A percentile compares a stretch with the other conserved stretches of the same genome.
phyloP scores from a whole-genome alignment of 2,329 filamentous ascomycete genomes.

The Trichoderma lentiforme region DNA sequence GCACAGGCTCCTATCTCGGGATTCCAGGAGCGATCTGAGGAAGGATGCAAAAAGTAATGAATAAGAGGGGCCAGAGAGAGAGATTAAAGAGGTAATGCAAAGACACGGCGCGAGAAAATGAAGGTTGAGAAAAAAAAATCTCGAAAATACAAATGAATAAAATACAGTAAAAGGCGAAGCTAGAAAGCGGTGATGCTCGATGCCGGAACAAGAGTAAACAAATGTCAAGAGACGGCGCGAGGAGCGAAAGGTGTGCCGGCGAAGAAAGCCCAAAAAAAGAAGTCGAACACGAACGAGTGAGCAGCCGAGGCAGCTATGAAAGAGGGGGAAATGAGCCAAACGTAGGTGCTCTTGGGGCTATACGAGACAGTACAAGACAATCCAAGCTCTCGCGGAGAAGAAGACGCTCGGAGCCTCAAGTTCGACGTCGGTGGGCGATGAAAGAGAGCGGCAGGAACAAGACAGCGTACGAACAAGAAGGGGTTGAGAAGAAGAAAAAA shows the following conservation, averaged over 20 bases:
- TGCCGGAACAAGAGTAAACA: slow-evolving; percentile 5
- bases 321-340: slow-evolving; percentile 15
- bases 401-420: slow-evolving; percentile 1
- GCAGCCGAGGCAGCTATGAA: slow-evolving; percentile 16
- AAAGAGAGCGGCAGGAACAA: slow-evolving; percentile 19
- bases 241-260: slow-evolving; percentile 10
- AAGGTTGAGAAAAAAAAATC: background rate
- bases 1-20: background rate
- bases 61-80: background rate
- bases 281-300: slow-evolving; percentile 12
- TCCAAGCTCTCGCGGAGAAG: slow-evolving; percentile 9
- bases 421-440: slow-evolving; percentile 6
- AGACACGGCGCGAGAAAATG: background rate
- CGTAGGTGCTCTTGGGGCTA: slow-evolving; percentile 8
- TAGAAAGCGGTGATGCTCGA: background rate
- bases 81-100: slow-evolving; percentile 6
- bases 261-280: background rate
- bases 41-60: background rate
- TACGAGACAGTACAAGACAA: slow-evolving; percentile 1
- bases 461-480: slow-evolving; percentile 16
- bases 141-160: background rate
- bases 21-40: background rate
- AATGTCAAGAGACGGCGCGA: background rate
- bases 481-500: slow-evolving; percentile 19
- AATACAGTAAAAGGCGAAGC: background rate